These are phyloP conservation scores for Aspergillus candidus DNA, from an alignment of 2,329 filamentous ascomycete species.

Conservation along the genomic window DNA sequence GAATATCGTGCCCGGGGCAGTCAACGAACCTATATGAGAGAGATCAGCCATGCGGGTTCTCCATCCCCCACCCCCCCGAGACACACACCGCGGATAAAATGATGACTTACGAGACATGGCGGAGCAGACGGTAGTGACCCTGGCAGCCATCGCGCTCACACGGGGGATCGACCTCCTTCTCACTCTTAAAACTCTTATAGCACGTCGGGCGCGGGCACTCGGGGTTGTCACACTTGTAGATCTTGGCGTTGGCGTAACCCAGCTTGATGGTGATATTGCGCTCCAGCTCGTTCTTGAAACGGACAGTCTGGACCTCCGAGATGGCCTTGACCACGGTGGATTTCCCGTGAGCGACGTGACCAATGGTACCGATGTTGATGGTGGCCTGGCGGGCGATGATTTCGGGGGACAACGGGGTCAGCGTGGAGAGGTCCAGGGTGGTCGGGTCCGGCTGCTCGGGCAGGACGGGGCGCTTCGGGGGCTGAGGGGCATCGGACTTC, in stretches of 20 bases:
- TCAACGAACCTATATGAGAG: slow-evolving; percentile 70
- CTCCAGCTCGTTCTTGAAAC: slow-evolving; percentile 99
- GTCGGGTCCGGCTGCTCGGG: slow-evolving; percentile 92
- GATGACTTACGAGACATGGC: slow-evolving; percentile 78
- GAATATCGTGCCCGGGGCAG: slow-evolving; percentile 99
- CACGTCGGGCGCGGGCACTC: slow-evolving; percentile 90
- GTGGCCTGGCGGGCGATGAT: slow-evolving; percentile 98
- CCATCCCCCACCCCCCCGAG: neutral
- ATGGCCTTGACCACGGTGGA: slow-evolving; percentile 99
- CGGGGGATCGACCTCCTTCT: slow-evolving; percentile 95
- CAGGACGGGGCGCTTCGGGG: slow-evolving; percentile 55
- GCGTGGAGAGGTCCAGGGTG: slow-evolving; percentile 71
- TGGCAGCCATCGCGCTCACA: slow-evolving; percentile 89
- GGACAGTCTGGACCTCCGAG: slow-evolving; percentile 95
- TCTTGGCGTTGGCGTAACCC: slow-evolving; percentile 98
- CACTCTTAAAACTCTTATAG: slow-evolving; percentile 96
- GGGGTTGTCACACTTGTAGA: slow-evolving; percentile 94
- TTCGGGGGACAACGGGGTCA: slow-evolving; percentile 85
- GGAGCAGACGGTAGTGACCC: slow-evolving; percentile 79
- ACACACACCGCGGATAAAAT: neutral
- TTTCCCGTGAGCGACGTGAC: slow-evolving; percentile 97
- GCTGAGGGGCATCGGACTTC: slow-evolving; percentile 55
- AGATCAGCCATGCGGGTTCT: neutral
- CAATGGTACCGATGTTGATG: slow-evolving; percentile 98
- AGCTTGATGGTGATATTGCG: slow-evolving; percentile 99